Evolutionary conservation across 768 basidiomycete genomes (phyloP).

Genomic region (Pholiota molesta): DNA sequence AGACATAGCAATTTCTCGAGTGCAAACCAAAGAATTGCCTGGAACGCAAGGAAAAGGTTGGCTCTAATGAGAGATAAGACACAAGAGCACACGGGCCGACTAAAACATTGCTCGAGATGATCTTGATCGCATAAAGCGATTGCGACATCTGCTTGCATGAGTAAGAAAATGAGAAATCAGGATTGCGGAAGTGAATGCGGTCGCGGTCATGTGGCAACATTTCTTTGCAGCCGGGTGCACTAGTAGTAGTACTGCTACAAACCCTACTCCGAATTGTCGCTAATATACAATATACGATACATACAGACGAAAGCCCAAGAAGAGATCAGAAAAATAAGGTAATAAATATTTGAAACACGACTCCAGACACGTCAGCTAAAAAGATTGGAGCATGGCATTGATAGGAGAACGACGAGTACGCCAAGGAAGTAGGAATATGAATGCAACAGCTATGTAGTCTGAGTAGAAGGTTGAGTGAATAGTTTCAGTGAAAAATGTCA

Average conservation of each 20-base stretch:
- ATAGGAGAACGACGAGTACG: neutral
- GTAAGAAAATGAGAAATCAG: no score
- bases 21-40: neutral
- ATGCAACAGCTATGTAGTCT: neutral
- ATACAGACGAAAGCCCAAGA: neutral
- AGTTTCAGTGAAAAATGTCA: neutral
- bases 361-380: neutral
- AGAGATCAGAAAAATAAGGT: neutral
- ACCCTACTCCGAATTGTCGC: neutral
- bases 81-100: no score
- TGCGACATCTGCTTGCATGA: no score
- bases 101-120: no score
- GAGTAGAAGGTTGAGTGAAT: neutral
- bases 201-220: no score
- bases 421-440: neutral
- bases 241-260: no score
- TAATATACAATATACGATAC: neutral
- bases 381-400: neutral
- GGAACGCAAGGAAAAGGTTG: no score
- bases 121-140: no score
- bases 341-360: neutral
- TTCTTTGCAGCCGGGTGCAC: no score
- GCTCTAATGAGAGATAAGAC: no score
- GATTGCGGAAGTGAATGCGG: no score
- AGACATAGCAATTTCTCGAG: slow-evolving; percentile 17